A percentile compares a stretch with the other conserved stretches of the same genome.
Conservation (phyloP, 2,329 filamentous ascomycete genomes). For the Aspergillus flavus region DNA sequence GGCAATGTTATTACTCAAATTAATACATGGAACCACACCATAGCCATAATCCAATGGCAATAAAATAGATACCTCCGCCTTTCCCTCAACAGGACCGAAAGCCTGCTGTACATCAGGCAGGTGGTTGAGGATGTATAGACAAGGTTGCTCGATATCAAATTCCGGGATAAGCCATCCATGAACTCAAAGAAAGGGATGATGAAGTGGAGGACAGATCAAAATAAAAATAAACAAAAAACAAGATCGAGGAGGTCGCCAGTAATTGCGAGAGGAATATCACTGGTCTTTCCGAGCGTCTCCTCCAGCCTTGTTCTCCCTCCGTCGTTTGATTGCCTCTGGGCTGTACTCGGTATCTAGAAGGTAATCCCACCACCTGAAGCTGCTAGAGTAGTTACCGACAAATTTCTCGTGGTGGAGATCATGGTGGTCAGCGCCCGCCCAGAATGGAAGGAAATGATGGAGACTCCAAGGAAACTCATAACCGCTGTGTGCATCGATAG, state of each 20-base stretch:
- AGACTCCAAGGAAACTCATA: conserved; percentile 99
- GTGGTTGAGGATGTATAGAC: not conserved
- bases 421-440: conserved; percentile 96
- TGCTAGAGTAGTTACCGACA: conserved; percentile 96
- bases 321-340: conserved; percentile 79
- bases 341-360: conserved; percentile 90
- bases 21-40: not conserved
- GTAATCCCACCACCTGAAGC: conserved; percentile 99
- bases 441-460: conserved; percentile 94
- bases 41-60: not conserved
- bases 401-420: conserved; percentile 98
- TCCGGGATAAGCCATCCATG: not conserved
- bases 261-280: conserved; percentile 11
- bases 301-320: conserved; percentile 62
- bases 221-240: not conserved
- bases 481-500: conserved; percentile 94
- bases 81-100: not conserved
- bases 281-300: conserved; percentile 31
- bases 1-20: not conserved
- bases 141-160: not conserved
- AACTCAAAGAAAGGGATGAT: not conserved
- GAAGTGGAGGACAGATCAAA: not conserved
- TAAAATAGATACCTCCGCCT: not conserved
- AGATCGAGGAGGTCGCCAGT: not conserved
- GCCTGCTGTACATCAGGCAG: not conserved